Evolutionary conservation across 1,284 basidiomycete species (phyloP), one percentile per base, ranked within the genome.

Genomic region (Cryptococcus neoformans): DNA sequence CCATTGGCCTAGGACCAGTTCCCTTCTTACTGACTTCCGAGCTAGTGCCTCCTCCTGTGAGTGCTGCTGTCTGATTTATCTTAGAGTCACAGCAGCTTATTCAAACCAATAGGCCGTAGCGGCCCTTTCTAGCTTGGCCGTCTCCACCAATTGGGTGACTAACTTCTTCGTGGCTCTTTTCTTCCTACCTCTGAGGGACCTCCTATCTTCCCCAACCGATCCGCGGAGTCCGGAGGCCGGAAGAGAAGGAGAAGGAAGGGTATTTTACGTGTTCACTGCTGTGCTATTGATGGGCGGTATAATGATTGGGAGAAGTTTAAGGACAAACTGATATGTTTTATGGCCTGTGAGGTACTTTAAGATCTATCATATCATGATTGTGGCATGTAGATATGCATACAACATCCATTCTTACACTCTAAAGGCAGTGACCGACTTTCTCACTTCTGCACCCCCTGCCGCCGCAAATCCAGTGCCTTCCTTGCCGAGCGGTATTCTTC

Each of bases 21-120:
- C 93, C 93, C 0, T 96, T 93, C 72, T 85, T 97, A 44, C 87
- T 96, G 75, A 86, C 95, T 37, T 86, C 91, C n/a, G 93, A 97
- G 70, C 84, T 96, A 28, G 87, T 92, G 0, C 93, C 93, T 1
- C 75, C 82, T 47, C 82, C 87, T 67, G 89, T 87, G 75, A 64
- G 86, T 79, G 10, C 11, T 10, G 6, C 10, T 42, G 46, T 56
- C 36, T 38, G 51, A 56, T 51, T n/a, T 16, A 11, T 12, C 11
- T 2, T 6, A 11, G 40, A 41, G 5, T 12, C 12, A 6, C 16
- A 16, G 40, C 12, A 41, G 40, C 50, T 38, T 59, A 65, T 39
- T 50, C 21, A 47, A 47, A 14, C 16, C 17, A 47, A 3, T 64
- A 91, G 87, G 89, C 90, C 41, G 88, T 92, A 11, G 89, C 90